Base-by-base conservation (phyloP, 768 basidiomycete species). In the Crassisporium funariophilum region DNA sequence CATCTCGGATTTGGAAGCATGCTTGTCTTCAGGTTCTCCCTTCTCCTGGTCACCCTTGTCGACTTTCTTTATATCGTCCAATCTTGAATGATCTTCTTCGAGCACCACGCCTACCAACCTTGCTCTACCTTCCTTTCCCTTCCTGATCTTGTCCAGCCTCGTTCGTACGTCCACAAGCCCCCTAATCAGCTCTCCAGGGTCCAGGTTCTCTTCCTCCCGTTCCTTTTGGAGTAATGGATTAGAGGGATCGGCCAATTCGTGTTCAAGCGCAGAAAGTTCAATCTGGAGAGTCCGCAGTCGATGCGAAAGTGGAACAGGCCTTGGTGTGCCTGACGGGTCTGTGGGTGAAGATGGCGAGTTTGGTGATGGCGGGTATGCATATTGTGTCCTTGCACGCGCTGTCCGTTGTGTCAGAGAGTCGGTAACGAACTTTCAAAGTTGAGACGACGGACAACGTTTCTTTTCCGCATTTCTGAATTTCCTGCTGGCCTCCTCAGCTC, bases 261-360 rank as follows among this genome's bases (percentile, higher is more conserved):
- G 63, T 63, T 99, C 95, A 3, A 99, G 75, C 21, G 90, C 77
- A 0, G 78, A 65, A 1, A 98, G 73, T 59, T 99, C 95, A 2
- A 78, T 76, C 50, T 92, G 88, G 6, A 99, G 73, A 2, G 71
- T 65, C 7, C 78, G 78, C 16, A 93, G 65, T 23, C 86, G 76
- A 33, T 79, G 74, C 1, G 83, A 78, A 5, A 86, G 74, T 0
- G 82, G 72, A 17, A 74, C 52, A 4, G 75, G 63, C 20, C 66
- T 68, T 23, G 69, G 57, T 15, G 50, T 48, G 13, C 57, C 61
- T 16, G 64, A 58, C 6, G 71, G 63, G 43, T 70, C 61, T 8
- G 62, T 55, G 12, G 70, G 63, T 9, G 76, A 74, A 0, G 73
- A 70, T 4, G 78, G 72, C 6, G 77, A 76, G 4, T 77, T 75